These are phyloP conservation scores for Dimargaris cristalligena DNA, from an alignment of 192 early-diverging fungal species.

Conservation along the genomic window DNA sequence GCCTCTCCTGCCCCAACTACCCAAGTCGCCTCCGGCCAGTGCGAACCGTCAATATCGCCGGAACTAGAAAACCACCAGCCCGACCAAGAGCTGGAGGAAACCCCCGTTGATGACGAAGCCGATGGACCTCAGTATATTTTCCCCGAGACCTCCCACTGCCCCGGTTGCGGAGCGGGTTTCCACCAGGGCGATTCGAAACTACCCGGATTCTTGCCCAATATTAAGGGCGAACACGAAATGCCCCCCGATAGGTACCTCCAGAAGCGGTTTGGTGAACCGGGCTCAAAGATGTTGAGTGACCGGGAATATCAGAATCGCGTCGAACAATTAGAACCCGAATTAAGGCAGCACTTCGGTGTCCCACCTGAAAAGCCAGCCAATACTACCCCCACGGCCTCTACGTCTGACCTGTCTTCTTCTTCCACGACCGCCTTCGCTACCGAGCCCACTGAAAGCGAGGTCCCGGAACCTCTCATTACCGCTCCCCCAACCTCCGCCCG, in stretches of 20 bases:
- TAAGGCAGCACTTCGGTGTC: conserved; percentile 14
- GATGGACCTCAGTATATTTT: background rate
- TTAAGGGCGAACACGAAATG: conserved; percentile 18
- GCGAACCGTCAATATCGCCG: too few relatives aligned
- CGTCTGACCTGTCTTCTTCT: background rate
- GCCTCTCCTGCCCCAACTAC: too few relatives aligned
- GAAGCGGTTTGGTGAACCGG: background rate
- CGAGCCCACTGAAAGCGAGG: background rate
- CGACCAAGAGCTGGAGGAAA: too few relatives aligned
- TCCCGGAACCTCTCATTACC: conserved; percentile 10
- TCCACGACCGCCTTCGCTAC: background rate
- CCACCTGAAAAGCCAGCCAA: conserved; percentile 12
- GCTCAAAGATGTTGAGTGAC: conserved; percentile 21
- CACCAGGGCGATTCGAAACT: conserved; percentile 24
- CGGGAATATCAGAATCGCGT: conserved; percentile 21
- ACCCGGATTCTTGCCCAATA: conserved; percentile 34
- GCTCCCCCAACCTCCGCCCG: conserved; percentile 14
- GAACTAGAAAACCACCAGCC: too few relatives aligned
- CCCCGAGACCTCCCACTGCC: conserved; percentile 21
- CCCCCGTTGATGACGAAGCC: too few relatives aligned
- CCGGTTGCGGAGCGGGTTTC: conserved; percentile 51
- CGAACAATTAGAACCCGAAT: conserved; percentile 24
- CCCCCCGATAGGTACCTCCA: conserved; percentile 2
- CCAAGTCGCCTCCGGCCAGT: too few relatives aligned
- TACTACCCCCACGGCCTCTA: background rate